phyloP scores from a whole-genome alignment of 768 basidiomycete genomes.

The Amanita rimosa region DNA sequence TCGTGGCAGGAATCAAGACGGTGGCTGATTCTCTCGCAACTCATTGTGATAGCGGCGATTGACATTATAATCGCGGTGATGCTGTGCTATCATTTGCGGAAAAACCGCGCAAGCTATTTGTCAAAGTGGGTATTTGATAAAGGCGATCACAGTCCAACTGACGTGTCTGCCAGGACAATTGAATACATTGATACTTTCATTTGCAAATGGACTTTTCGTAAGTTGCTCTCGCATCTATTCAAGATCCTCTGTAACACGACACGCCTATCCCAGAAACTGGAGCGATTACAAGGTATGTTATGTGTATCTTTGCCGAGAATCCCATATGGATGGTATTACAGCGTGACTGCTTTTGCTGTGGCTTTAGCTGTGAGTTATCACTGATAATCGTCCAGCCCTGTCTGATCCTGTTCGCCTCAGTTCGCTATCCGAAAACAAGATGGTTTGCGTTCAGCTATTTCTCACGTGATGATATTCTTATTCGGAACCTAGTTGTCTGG shows the following conservation, averaged over 20 bases:
- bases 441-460: not conserved
- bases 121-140: not conserved
- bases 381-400: not conserved
- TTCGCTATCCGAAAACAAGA: not conserved
- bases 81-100: slow-evolving; percentile 1
- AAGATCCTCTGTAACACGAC: not conserved
- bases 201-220: slow-evolving; percentile 3
- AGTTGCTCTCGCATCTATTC: not conserved
- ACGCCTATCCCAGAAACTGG: not conserved
- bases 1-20: not conserved
- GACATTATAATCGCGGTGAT: not conserved
- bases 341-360: not conserved
- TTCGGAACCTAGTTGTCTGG: not conserved
- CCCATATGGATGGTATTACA: not conserved
- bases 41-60: not conserved
- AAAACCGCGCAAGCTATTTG: not conserved
- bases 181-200: not conserved
- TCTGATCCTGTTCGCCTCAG: not conserved
- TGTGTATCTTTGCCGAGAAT: not conserved
- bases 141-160: not conserved
- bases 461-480: not conserved
- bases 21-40: not conserved
- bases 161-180: not conserved
- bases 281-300: not conserved
- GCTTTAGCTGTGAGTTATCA: not conserved